These are phyloP conservation scores for Venturia aucupariae DNA, from an alignment of 2,329 filamentous ascomycete species.

Conservation along the genomic window DNA sequence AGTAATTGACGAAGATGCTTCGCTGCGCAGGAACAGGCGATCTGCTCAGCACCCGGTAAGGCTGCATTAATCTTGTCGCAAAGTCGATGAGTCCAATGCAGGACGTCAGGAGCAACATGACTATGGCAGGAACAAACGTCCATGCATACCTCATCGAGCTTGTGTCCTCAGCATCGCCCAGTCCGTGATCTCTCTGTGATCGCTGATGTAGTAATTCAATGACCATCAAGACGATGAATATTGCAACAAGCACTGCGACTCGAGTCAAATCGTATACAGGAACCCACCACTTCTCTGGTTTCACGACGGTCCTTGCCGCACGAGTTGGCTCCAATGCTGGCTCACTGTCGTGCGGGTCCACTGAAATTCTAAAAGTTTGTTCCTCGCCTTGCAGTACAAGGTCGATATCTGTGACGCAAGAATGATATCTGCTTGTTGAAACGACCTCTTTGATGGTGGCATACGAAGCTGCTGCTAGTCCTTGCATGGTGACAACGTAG, in stretches of 20 bases:
- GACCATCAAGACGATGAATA: slow-evolving; percentile 3
- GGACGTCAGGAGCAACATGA: background rate
- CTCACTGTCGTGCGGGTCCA: background rate
- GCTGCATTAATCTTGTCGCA: slow-evolving; percentile 5
- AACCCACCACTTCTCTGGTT: slow-evolving; percentile 9
- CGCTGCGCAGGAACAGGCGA: slow-evolving; percentile 3
- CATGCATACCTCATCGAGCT: background rate
- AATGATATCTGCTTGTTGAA: background rate
- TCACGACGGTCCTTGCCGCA: background rate
- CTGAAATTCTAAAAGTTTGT: background rate
- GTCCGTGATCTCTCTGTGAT: background rate
- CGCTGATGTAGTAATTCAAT: slow-evolving; percentile 7
- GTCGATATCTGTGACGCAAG: background rate
- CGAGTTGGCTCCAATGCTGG: background rate
- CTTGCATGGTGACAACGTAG: no score
- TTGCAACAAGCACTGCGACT: background rate
- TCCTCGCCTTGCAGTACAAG: background rate
- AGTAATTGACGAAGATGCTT: slow-evolving; percentile 10
- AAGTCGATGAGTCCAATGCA: background rate
- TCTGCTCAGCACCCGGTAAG: background rate
- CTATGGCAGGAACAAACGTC: background rate
- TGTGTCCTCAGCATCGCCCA: background rate
- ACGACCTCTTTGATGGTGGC: background rate
- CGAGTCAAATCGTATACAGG: background rate
- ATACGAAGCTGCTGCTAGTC: no score